phyloP scores from a whole-genome alignment of 805 yeast genomes.

The Kodamaea jinghongensis region DNA sequence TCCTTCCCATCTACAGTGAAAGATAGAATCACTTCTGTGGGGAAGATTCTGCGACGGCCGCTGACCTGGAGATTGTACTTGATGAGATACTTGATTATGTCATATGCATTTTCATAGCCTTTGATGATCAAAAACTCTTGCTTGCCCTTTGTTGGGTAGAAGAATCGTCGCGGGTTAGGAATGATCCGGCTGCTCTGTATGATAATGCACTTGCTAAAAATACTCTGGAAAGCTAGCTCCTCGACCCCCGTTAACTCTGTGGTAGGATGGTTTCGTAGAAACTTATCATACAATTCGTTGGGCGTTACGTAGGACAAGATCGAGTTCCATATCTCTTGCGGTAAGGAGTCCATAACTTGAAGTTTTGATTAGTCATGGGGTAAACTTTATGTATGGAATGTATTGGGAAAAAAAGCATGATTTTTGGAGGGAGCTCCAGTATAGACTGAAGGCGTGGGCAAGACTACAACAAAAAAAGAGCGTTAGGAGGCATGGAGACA shows the following conservation, averaged over 20 bases:
- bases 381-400: too few relatives aligned
- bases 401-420: too few relatives aligned
- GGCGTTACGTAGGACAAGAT: slow-evolving; percentile 10
- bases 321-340: slow-evolving; percentile 10
- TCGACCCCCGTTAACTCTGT: slow-evolving; percentile 6
- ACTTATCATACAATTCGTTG: slow-evolving; percentile 10
- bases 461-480: too few relatives aligned
- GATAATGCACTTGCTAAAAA: slow-evolving; percentile 8
- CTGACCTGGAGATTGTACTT: slow-evolving; percentile 5
- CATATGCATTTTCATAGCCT: slow-evolving; percentile 11
- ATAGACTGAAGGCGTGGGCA: too few relatives aligned
- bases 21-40: slow-evolving; percentile 5
- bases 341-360: slow-evolving; percentile 5
- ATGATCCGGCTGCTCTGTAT: slow-evolving; percentile 1
- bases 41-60: slow-evolving; percentile 7
- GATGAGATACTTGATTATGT: slow-evolving; percentile 10
- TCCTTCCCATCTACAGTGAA: slow-evolving; percentile 2
- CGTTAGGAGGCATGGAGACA: too few relatives aligned
- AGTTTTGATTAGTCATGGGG: too few relatives aligned
- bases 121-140: slow-evolving; percentile 6
- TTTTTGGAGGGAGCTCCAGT: too few relatives aligned
- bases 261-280: slow-evolving; percentile 8
- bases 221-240: slow-evolving; percentile 8
- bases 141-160: slow-evolving; percentile 4
- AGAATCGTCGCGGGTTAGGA: slow-evolving; percentile 5